Base-by-base conservation (phyloP, 2,329 filamentous ascomycete species). In the Penicillium sp. region DNA sequence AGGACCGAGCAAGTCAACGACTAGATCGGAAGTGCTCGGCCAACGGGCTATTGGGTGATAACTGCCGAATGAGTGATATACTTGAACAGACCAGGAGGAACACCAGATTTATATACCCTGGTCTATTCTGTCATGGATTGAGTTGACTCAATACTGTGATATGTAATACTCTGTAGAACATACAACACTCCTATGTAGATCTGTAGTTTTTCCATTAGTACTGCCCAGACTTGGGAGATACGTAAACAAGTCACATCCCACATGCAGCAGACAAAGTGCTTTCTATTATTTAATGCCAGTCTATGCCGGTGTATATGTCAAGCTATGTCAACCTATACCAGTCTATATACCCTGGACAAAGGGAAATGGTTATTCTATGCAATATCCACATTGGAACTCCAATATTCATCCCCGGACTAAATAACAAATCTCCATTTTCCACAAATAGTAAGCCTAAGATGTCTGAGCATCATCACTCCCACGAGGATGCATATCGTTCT, bases 401-500 rank as follows among this genome's bases (percentile, higher is more conserved):
- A 24, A 22, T n/a, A 40, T 26, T 43, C 22, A 14, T 31, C 40
- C 49, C 14, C 22, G 14, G 22, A n/a, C 22, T 42, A 42, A 26
- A 40, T 42, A 14, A 11, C 22, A n/a, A 10, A 42, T 24, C 22
- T 14, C 22, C 40, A 5, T 38, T 35, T 38, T 18, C 9, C 10
- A 11, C 20, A 45, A 32, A 45, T 22, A 32, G 18, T 48, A 35
- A 35, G 46, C 26, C 22, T 6, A 14, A 7, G 13, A 14, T 44
- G 32, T 46, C 14, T 31, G 29, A 26, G 24, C 26, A 40, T 43
- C 48, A 50, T 20, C 24, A 18, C 34, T 38, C 24, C 53, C 62
- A 69, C 66, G 66, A 62, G 66, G 49, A 47, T 59, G 9, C 26
- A 57, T 6, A 56, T 50, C 39, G 55, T 37, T 11, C 56, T 63